Percentiles rank a stretch among this genome's conserved stretches.
Conservation (phyloP, 345 rosid species). For the Eucalyptus curtisii region DNA sequence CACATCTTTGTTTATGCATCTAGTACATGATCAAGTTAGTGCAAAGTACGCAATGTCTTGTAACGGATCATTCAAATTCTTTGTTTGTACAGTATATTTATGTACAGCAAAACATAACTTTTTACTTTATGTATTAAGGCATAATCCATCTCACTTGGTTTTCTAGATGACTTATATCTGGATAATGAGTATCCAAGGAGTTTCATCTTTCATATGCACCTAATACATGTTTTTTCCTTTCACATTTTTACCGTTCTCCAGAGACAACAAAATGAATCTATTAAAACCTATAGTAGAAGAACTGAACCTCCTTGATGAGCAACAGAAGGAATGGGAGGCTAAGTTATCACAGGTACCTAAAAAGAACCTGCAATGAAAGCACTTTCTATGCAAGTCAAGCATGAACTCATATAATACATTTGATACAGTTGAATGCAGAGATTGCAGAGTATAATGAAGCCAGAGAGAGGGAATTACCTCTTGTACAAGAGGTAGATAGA, state of each 20-base stretch:
- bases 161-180: neutral
- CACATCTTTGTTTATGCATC: neutral
- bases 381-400: neutral
- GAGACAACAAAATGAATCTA: slow-evolving; percentile 63
- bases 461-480: slow-evolving; percentile 55
- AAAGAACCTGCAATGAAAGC: neutral
- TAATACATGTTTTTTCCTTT: neutral
- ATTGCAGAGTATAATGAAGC: slow-evolving; percentile 51
- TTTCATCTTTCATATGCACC: neutral
- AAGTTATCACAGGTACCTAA: slow-evolving; percentile 55
- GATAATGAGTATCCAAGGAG: neutral
- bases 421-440: slow-evolving; percentile 66
- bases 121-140: neutral
- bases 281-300: slow-evolving; percentile 45
- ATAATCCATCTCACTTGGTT: neutral
- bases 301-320: slow-evolving; percentile 51
- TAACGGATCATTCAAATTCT: neutral
- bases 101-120: neutral
- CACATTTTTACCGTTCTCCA: slow-evolving; percentile 3
- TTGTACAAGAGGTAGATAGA: slow-evolving; percentile 54
- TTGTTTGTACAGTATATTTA: neutral
- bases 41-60: neutral
- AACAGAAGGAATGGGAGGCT: slow-evolving; percentile 48
- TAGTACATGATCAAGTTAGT: neutral
- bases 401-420: neutral